A percentile compares a stretch with the other conserved stretches of the same genome.
Evolutionary conservation across 441 rosid genomes (phyloP).

Genomic region (Euphorbia schlechtendalii): DNA sequence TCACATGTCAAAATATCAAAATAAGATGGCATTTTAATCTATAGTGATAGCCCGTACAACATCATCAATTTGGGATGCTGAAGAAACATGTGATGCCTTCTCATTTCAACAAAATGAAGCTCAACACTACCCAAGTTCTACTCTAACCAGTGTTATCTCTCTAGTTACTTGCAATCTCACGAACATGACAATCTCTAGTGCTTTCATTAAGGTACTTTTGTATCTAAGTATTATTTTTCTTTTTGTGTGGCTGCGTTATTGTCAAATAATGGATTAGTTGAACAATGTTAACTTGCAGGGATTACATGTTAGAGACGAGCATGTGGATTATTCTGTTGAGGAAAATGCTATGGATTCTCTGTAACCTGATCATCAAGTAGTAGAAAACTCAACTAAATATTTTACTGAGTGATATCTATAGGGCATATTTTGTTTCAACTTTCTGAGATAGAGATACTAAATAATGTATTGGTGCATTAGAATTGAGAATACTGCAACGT

Average conservation of each 20-base stretch:
- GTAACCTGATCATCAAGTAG: constrained; percentile 27
- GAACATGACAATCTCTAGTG: constrained; percentile 22
- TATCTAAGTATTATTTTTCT: no score
- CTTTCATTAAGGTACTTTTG: constrained; percentile 39
- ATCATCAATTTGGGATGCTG: constrained; percentile 89
- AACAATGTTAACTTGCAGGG: constrained; percentile 31
- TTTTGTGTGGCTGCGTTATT: no score
- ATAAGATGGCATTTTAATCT: constrained; percentile 40
- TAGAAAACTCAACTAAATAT: constrained; percentile 44
- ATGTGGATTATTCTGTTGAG: constrained; percentile 27
- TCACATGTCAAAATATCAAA: constrained; percentile 72
- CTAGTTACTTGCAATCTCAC: constrained; percentile 26
- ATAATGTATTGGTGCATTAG: neutral
- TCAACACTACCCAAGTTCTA: constrained; percentile 25
- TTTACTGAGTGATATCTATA: constrained; percentile 68
- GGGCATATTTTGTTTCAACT: constrained; percentile 43
- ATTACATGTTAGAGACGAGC: constrained; percentile 27
- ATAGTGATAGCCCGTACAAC: constrained; percentile 35
- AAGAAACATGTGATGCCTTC: constrained; percentile 97
- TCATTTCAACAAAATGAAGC: constrained; percentile 51
- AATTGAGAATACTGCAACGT: constrained; percentile 2
- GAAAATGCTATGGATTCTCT: constrained; percentile 45
- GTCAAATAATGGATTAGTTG: neutral
- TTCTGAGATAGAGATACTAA: neutral
- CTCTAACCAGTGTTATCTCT: no score